Base-by-base conservation (phyloP, 441 rosid genomes). In the Arabidopsis lyrata region DNA sequence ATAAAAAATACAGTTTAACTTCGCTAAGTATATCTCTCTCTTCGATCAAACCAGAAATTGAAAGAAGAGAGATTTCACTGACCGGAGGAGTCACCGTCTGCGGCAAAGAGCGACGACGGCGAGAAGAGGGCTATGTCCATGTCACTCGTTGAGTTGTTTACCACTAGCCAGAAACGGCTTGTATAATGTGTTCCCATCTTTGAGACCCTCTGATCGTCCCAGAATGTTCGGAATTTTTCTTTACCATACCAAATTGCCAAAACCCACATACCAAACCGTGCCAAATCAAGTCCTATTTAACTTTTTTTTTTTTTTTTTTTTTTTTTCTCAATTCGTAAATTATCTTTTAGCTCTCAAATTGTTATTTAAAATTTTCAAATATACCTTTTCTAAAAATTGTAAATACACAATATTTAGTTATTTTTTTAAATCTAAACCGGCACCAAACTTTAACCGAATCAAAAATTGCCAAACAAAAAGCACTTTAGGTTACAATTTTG, bases 61-160 rank as follows among this genome's bases (percentile, higher is more conserved):
- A 4, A 36, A 72, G 47, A 65, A 14, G 68, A 71, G 48, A 64
- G 16, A 52, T 5, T 10, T 16, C 35, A 85, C 90, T 79, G 34
- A 67, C 74, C 75, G n/a, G 88, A 76, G 65, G 79, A 66, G 57
- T 82, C 88, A 53, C 65, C 81, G 55, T 81, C 89, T 53, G 68
- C 95, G 66, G 87, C 87, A 80, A 90, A 95, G 42, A 95, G 96
- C 9, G 94, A 83, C 34, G 96, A 86, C 20, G 97, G 90, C 18
- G 97, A 95, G 84, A 95, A 90, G 60, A 90, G 86, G 58, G 99
- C 97, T 44, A 87, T 87, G 84, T 95, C 99, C 99, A 92, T 94
- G 65, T 22, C 71, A 49, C 11, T 52, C 20, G 63, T 8, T 18
- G 29, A 42, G 55, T 66, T 35, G 24, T 16, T 22, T 22, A 22